A percentile compares a stretch with the other conserved stretches of the same genome.
Conservation (phyloP, 345 rosid genomes). For the Aquilaria malaccensis region DNA sequence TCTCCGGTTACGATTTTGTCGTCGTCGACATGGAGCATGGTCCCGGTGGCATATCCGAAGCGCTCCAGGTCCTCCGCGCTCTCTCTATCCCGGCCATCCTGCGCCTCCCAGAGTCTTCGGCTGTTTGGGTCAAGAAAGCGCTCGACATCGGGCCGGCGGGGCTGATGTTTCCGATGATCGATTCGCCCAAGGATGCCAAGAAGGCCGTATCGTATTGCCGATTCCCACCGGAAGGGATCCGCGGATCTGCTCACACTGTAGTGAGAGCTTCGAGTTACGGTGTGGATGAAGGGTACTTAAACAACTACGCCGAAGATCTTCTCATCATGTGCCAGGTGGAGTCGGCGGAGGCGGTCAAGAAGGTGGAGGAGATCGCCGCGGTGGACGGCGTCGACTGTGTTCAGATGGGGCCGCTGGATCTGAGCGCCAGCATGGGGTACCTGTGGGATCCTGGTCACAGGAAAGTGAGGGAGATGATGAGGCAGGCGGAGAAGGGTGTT, state of each 20-base stretch:
- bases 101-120: conserved; percentile 68
- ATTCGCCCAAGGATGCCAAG: conserved; percentile 43
- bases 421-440: conserved; percentile 83
- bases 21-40: conserved; percentile 98
- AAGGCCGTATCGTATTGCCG: conserved; percentile 80
- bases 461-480: conserved; percentile 72
- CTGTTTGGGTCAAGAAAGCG: conserved; percentile 82
- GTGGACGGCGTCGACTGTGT: conserved; percentile 89
- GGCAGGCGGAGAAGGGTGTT: conserved; percentile 63
- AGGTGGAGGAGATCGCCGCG: conserved; percentile 61
- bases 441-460: conserved; percentile 89
- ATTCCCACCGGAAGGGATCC: conserved; percentile 71
- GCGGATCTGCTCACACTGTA: conserved; percentile 85
- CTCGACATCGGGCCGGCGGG: conserved; percentile 92
- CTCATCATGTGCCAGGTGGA: conserved; percentile 95
- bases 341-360: conserved; percentile 57
- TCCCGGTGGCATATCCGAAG: conserved; percentile 72
- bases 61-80: conserved; percentile 60
- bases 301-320: conserved; percentile 56
- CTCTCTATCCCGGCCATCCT: conserved; percentile 68
- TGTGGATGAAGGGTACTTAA: conserved; percentile 71
- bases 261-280: conserved; percentile 81
- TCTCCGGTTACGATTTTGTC: conserved; percentile 81
- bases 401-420: conserved; percentile 94
- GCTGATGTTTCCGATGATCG: conserved; percentile 92